phyloP scores from a whole-genome alignment of 345 rosid species.

The Leavenworthia alabamica region DNA sequence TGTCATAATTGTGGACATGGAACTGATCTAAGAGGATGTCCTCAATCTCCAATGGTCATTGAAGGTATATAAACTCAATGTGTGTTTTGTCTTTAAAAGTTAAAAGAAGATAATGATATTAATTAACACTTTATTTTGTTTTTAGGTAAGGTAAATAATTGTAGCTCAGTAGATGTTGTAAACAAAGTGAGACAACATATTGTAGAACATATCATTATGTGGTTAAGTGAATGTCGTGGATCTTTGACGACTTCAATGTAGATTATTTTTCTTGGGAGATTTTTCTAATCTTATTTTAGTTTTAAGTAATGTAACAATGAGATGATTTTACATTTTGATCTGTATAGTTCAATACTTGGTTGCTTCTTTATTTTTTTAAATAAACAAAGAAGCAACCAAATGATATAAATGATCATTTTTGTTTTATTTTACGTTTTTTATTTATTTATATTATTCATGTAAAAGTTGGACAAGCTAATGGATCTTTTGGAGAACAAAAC shows the following conservation, averaged over 20 bases:
- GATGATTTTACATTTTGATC: neutral
- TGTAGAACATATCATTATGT: conserved; percentile 57
- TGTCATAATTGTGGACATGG: conserved; percentile 92
- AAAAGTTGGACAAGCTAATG: neutral
- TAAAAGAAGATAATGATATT: neutral
- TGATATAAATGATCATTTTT: too few species aligned
- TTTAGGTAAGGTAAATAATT: conserved; percentile 61
- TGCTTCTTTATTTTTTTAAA: too few species aligned
- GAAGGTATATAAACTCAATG: conserved; percentile 48
- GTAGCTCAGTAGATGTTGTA: conserved; percentile 67
- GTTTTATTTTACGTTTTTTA: too few species aligned
- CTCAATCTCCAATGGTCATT: conserved; percentile 60
- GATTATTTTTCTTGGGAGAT: neutral
- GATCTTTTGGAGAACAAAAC: neutral
- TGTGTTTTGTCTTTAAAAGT: neutral
- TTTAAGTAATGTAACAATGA: too few species aligned
- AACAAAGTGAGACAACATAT: conserved; percentile 70
- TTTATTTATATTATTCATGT: neutral
- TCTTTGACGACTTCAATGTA: conserved; percentile 1
- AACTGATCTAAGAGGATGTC: conserved; percentile 86
- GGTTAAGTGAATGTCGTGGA: conserved; percentile 70
- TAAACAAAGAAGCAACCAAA: too few species aligned
- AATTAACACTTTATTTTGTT: neutral
- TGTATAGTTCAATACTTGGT: too few species aligned
- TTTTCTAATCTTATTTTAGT: neutral